A percentile compares a stretch with the other conserved stretches of the same genome.
Evolutionary conservation across 345 rosid genomes (phyloP).

Genomic region (Draba incana): DNA sequence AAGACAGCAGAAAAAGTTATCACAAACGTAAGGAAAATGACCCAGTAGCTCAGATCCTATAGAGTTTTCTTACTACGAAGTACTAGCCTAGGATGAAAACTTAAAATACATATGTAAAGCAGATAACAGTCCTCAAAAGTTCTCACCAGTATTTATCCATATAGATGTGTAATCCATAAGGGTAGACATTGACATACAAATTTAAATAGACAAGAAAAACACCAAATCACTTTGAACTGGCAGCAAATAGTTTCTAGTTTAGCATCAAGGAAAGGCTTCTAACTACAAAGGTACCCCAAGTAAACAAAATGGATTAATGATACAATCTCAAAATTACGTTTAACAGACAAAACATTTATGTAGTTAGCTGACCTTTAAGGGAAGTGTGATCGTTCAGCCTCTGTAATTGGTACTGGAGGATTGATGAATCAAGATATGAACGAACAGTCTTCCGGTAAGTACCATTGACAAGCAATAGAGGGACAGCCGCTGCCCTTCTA

Average conservation of each 20-base stretch:
- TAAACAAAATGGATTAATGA: conserved; percentile 6
- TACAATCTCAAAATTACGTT: background rate
- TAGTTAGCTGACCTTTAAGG: conserved; percentile 71
- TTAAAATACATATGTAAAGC: conserved; percentile 4
- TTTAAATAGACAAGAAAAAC: conserved; percentile 15
- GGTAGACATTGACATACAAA: conserved; percentile 7
- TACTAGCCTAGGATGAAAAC: conserved; percentile 7
- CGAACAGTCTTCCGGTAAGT: conserved; percentile 91
- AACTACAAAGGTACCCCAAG: conserved; percentile 6
- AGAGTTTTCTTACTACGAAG: conserved; percentile 1
- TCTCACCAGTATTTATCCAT: conserved; percentile 19
- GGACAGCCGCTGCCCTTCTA: conserved; percentile 96
- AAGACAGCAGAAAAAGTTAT: background rate
- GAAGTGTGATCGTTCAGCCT: conserved; percentile 74
- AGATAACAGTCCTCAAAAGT: conserved; percentile 20
- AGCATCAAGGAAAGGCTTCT: conserved; percentile 11
- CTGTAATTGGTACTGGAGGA: conserved; percentile 89
- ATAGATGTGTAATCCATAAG: conserved; percentile 17
- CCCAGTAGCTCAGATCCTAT: conserved; percentile 11
- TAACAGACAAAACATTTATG: conserved; percentile 8
- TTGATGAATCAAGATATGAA: conserved; percentile 90
- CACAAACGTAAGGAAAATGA: conserved; percentile 19
- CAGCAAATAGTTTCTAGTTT: conserved; percentile 31
- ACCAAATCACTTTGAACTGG: conserved; percentile 12
- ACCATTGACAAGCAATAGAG: conserved; percentile 94